These are phyloP conservation scores for Aspergillus cejpii DNA, from an alignment of 2,329 filamentous ascomycete genomes.

Conservation along the genomic window DNA sequence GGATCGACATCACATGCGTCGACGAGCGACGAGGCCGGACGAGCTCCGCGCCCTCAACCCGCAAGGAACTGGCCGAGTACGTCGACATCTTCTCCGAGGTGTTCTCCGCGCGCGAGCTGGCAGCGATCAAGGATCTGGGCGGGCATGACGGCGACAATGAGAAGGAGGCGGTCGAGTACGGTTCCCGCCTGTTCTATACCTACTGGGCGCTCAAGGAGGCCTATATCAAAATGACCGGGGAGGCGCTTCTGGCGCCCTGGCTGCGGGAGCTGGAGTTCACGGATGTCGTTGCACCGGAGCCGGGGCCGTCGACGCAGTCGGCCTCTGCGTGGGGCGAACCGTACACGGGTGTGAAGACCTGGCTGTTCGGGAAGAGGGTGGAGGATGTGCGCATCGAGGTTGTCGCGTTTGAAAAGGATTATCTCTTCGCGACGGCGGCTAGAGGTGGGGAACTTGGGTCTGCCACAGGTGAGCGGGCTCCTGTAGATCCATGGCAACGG, in stretches of 20 bases:
- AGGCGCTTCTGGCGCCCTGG: constrained; percentile 57
- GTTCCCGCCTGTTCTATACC: constrained; percentile 56
- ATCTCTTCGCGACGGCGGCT: constrained; percentile 53
- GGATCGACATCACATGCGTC: constrained; percentile 58
- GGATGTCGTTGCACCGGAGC: constrained; percentile 48
- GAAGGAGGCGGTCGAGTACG: constrained; percentile 45
- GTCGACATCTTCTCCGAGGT: constrained; percentile 55
- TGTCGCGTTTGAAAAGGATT: constrained; percentile 52
- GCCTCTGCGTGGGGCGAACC: constrained; percentile 30
- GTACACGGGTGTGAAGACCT: constrained; percentile 44
- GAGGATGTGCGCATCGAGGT: constrained; percentile 53
- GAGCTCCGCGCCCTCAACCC: constrained; percentile 41
- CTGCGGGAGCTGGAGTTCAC: constrained; percentile 55
- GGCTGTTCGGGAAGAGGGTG: constrained; percentile 43
- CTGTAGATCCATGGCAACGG: constrained; percentile 31
- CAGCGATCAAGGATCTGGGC: constrained; percentile 48
- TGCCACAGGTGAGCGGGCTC: constrained; percentile 3
- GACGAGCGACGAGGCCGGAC: constrained; percentile 50
- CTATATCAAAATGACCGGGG: constrained; percentile 61
- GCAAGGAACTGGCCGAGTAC: constrained; percentile 50
- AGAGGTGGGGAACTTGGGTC: constrained; percentile 32
- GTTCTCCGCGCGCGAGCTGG: constrained; percentile 51
- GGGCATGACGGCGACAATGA: constrained; percentile 10
- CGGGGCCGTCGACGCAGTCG: constrained; percentile 8
- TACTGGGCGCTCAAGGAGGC: constrained; percentile 62